phyloP scores from a whole-genome alignment of 495 filamentous ascomycete genomes.

The Penicillium egyptiacum region DNA sequence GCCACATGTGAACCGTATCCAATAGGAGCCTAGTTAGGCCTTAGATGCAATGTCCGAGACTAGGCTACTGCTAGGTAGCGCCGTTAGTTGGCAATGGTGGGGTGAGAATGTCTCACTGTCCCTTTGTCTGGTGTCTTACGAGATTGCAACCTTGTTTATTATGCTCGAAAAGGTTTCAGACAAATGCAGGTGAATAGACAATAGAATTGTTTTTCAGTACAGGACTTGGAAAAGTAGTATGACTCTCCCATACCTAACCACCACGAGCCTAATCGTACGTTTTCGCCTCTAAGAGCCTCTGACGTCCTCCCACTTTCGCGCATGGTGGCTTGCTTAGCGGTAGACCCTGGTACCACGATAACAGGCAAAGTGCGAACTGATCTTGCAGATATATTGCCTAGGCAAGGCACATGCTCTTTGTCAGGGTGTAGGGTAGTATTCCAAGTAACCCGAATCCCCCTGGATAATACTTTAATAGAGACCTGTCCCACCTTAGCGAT shows the following conservation, averaged over 20 bases:
- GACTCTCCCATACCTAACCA: not conserved
- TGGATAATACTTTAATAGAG: not conserved
- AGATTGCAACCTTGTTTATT: not conserved
- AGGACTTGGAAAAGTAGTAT: constrained; percentile 1
- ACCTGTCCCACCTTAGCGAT: not conserved
- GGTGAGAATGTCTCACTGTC: constrained; percentile 13
- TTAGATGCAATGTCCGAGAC: constrained; percentile 11
- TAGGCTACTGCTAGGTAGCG: constrained; percentile 9
- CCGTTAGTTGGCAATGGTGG: constrained; percentile 6
- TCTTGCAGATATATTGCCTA: constrained; percentile 6
- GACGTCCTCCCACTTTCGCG: constrained; percentile 10
- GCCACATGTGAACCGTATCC: constrained; percentile 1
- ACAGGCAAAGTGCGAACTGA: constrained; percentile 9
- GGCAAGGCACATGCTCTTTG: constrained; percentile 15
- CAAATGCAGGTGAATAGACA: not conserved
- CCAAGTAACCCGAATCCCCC: not conserved
- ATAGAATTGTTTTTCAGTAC: not conserved
- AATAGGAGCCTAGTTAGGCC: not conserved
- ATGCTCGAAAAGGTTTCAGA: not conserved
- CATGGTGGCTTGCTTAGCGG: constrained; percentile 28
- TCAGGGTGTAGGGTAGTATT: constrained; percentile 2
- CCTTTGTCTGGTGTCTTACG: constrained; percentile 9
- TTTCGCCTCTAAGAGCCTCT: not conserved
- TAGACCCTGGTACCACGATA: constrained; percentile 5
- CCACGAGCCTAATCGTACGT: not conserved